Base-by-base conservation (phyloP, 257 asterid genomes). In the Nicotiana tabacum region DNA sequence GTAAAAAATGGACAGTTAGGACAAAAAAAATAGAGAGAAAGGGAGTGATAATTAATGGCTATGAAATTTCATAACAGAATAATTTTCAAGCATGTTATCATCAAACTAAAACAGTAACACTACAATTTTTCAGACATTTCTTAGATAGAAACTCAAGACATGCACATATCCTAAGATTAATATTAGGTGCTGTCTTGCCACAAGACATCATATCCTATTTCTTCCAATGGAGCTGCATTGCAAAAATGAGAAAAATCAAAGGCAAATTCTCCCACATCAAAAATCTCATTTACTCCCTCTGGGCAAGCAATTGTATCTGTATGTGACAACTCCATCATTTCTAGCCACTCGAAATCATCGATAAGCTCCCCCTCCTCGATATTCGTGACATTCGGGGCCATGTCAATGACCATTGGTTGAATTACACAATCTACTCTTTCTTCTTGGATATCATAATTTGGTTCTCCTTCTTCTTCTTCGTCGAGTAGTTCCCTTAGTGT, bases 281-380 rank as follows among this genome's bases (percentile, higher is more conserved):
- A 68, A 51, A n/a, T 81, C 51, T 56, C 66, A 4, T 37, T 48
- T 30, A 17, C 64, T 30, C 46, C 64, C 16, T 32, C 37, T 9
- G 18, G 27, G 8, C 51, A 56, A 11, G 8, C 51, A 6, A 48
- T 35, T 66, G 56, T 27, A n/a, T 81, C 37, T 48, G 4, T 12
- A 33, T 51, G 9, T 17, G 66, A 51, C 18, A 81, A 66, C 4
- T 81, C 83, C 66, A 81, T 66, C 55, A 56, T 81, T 33, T 81
- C 83, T 11, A 81, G 15, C 83, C 83, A 66, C 55, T 68, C 66
- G 15, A 81, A 81, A 70, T 48, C 78, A 0, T 81, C 66, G 17
- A 48, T 46, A 15, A 76, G 64, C 9, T 51, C 64, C 24, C 4
- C 37, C 64, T 27, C 5, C 48, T n/a, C 8, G 30, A 9, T 80